phyloP scores from a whole-genome alignment of 164 flowering plant genomes.

The Brasenia schreberi region DNA sequence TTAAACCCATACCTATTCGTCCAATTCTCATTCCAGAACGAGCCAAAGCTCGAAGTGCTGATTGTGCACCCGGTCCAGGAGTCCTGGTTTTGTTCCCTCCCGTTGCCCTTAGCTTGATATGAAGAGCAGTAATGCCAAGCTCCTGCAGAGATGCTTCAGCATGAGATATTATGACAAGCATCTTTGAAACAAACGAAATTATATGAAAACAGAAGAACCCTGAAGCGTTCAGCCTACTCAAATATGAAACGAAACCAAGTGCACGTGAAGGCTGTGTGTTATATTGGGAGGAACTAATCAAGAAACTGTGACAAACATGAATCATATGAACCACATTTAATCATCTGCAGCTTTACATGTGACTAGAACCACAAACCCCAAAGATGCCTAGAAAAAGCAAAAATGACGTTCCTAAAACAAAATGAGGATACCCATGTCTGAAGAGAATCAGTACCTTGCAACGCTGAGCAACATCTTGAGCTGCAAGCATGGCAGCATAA shows the following conservation, averaged over 20 bases:
- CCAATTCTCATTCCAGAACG: slow-evolving; percentile 55
- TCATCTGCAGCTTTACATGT: too few species aligned
- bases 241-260: too few species aligned
- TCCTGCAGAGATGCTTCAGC: slow-evolving; percentile 21
- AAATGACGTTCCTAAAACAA: neutral
- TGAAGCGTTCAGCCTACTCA: too few species aligned
- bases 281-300: too few species aligned
- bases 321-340: too few species aligned
- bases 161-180: too few species aligned
- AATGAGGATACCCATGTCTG: neutral
- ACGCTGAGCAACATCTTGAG: slow-evolving; percentile 54
- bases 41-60: slow-evolving; percentile 63
- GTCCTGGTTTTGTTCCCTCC: slow-evolving; percentile 80
- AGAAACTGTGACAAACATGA: too few species aligned
- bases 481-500: slow-evolving; percentile 75
- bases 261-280: too few species aligned
- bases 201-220: too few species aligned
- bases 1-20: slow-evolving; percentile 35
- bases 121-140: slow-evolving; percentile 58
- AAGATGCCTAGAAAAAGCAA: neutral
- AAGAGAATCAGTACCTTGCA: slow-evolving; percentile 45
- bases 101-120: slow-evolving; percentile 65
- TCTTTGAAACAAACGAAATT: too few species aligned
- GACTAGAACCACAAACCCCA: too few species aligned
- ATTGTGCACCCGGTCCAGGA: slow-evolving; percentile 80